Evolutionary conservation across 2,329 filamentous ascomycete genomes (phyloP).

Genomic region (Xylariales sp.): DNA sequence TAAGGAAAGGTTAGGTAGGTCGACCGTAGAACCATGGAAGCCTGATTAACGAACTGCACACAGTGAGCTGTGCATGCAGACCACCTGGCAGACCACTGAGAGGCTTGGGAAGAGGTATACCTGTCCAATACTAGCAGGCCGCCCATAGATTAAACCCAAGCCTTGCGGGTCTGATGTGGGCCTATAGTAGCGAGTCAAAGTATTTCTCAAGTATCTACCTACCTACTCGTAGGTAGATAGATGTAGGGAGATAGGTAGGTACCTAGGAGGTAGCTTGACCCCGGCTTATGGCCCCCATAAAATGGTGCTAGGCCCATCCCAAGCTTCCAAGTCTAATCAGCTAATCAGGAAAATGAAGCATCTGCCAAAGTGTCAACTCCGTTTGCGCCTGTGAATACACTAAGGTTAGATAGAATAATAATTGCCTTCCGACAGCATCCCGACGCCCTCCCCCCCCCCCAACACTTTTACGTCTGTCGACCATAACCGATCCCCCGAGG

Average conservation of each 20-base stretch:
- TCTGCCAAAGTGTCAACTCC: slow-evolving; percentile 46
- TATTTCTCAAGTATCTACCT: slow-evolving; percentile 17
- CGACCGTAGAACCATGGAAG: slow-evolving; percentile 12
- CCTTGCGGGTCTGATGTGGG: slow-evolving; percentile 24
- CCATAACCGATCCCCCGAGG: slow-evolving; percentile 26
- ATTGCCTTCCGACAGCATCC: slow-evolving; percentile 20
- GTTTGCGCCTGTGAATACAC: slow-evolving; percentile 22
- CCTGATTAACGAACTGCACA: slow-evolving; percentile 13
- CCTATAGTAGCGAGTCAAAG: slow-evolving; percentile 16
- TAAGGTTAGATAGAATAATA: not conserved
- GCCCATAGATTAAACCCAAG: slow-evolving; percentile 1
- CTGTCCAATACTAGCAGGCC: slow-evolving; percentile 31
- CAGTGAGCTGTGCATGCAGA: slow-evolving; percentile 13
- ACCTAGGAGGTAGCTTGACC: no score
- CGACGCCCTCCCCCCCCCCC: slow-evolving; percentile 8
- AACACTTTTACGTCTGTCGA: slow-evolving; percentile 25
- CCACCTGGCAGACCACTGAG: not conserved
- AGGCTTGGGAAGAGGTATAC: slow-evolving; percentile 31
- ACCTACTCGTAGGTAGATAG: no score
- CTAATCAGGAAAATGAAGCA: slow-evolving; percentile 11
- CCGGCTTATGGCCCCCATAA: not conserved
- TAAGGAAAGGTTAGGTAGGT: no score
- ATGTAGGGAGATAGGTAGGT: not conserved
- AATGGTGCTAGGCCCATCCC: not conserved
- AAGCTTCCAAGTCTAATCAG: slow-evolving; percentile 23